A percentile compares a stretch with the other conserved stretches of the same genome.
phyloP scores from a whole-genome alignment of 2,329 filamentous ascomycete genomes.

The Colletotrichum trifolii region DNA sequence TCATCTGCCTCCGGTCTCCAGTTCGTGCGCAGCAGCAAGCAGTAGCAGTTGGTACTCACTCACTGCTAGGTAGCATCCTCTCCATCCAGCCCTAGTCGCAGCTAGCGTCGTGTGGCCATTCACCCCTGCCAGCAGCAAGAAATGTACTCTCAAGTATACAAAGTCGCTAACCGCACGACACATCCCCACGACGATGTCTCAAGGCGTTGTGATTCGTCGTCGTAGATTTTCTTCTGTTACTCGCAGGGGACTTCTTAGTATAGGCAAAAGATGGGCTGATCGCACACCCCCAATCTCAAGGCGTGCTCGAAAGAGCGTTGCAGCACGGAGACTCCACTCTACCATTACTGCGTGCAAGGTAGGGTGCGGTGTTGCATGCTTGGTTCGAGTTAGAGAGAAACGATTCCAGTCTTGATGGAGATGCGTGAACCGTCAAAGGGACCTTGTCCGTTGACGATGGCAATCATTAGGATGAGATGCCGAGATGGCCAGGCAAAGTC shows the following conservation, averaged over 20 bases:
- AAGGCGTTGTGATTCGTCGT: constrained; percentile 22
- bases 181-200: constrained; percentile 20
- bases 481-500: constrained; percentile 14
- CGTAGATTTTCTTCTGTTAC: constrained; percentile 25
- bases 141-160: constrained; percentile 25
- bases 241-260: constrained; percentile 13
- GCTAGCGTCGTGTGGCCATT: constrained; percentile 26
- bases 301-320: constrained; percentile 24
- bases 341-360: background rate
- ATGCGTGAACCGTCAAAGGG: constrained; percentile 5
- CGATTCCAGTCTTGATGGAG: background rate
- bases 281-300: constrained; percentile 24
- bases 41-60: no score
- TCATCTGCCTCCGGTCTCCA: constrained; percentile 12
- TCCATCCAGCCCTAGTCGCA: constrained; percentile 31
- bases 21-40: background rate
- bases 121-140: constrained; percentile 14
- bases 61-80: background rate
- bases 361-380: background rate
- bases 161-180: constrained; percentile 18
- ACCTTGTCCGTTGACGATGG: constrained; percentile 13
- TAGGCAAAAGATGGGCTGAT: constrained; percentile 23
- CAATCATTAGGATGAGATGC: constrained; percentile 16
- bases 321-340: constrained; percentile 26
- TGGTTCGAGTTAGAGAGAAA: constrained; percentile 8